Conservation (phyloP, 225 moss, liverwort and hornwort species). For the Polytrichum commune region DNA sequence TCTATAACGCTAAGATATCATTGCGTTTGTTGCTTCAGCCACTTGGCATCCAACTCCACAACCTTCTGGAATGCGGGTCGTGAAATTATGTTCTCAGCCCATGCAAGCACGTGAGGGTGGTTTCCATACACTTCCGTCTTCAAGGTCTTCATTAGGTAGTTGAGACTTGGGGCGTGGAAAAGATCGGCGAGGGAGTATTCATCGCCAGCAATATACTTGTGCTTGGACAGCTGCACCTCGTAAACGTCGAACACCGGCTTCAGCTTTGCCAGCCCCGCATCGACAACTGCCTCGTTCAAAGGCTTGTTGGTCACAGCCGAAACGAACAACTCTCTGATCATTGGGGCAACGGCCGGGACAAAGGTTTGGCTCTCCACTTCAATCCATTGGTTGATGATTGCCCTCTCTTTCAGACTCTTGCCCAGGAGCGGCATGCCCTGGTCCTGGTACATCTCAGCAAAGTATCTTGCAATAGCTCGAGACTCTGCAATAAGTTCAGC, state of each 20-base stretch:
- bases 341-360: constrained; percentile 31
- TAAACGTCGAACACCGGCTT: constrained; percentile 62
- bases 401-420: constrained; percentile 50
- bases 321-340: constrained; percentile 45
- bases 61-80: constrained; percentile 29
- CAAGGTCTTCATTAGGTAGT: constrained; percentile 10
- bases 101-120: constrained; percentile 24
- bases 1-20: too few relatives aligned
- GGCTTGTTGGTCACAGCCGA: constrained; percentile 29
- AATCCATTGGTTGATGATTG: constrained; percentile 73
- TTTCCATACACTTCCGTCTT: constrained; percentile 17
- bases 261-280: constrained; percentile 28
- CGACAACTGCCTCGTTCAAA: constrained; percentile 35
- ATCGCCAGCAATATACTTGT: constrained; percentile 49
- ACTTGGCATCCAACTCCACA: constrained; percentile 18
- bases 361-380: constrained; percentile 69
- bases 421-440: constrained; percentile 61
- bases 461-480: constrained; percentile 68
- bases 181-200: constrained; percentile 54
- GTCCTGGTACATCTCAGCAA: constrained; percentile 61
- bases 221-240: constrained; percentile 42
- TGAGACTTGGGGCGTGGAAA: constrained; percentile 35
- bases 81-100: constrained; percentile 15
- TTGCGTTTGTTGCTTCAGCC: neutral
- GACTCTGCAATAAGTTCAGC: constrained; percentile 49